A percentile compares a stretch with the other conserved stretches of the same genome.
phyloP scores from a whole-genome alignment of 1,284 basidiomycete genomes.

The Tylopilus sp. region DNA sequence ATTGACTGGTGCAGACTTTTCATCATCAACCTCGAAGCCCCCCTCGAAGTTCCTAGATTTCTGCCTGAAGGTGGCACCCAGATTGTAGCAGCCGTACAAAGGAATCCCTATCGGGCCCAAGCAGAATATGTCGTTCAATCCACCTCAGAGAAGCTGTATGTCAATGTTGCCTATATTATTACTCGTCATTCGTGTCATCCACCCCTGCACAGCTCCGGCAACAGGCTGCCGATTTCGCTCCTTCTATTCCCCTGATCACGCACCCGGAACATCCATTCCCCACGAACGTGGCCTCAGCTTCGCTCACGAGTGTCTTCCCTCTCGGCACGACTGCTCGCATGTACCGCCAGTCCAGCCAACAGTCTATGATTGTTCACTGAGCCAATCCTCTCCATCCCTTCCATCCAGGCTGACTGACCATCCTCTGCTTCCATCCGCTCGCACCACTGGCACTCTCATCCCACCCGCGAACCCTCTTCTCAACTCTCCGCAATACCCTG shows the following conservation, averaged over 20 bases:
- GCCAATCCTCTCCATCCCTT: constrained; percentile 32
- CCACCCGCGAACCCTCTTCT: constrained; percentile 28
- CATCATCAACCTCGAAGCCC: too few species aligned
- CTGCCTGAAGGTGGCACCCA: too few species aligned
- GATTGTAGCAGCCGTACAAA: too few species aligned
- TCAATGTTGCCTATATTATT: too few species aligned
- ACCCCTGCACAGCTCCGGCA: constrained; percentile 35
- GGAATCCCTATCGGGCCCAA: too few species aligned
- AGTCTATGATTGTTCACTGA: constrained; percentile 35
- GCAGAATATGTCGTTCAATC: too few species aligned
- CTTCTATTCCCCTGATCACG: constrained; percentile 26
- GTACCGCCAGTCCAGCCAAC: constrained; percentile 32
- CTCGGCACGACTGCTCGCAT: constrained; percentile 30
- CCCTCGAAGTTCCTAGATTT: too few species aligned
- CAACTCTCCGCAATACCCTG: constrained; percentile 36
- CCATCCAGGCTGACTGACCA: constrained; percentile 31
- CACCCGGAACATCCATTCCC: constrained; percentile 29
- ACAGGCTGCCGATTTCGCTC: constrained; percentile 14
- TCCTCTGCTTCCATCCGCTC: constrained; percentile 44
- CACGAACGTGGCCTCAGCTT: constrained; percentile 38
- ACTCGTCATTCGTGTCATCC: too few species aligned
- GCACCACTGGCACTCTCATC: constrained; percentile 41
- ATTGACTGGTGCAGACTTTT: too few species aligned
- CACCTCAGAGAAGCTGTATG: too few species aligned
- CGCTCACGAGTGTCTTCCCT: constrained; percentile 23